These are phyloP conservation scores for Thymus mandschuricus DNA, from an alignment of 257 asterid genomes.

Conservation along the genomic window DNA sequence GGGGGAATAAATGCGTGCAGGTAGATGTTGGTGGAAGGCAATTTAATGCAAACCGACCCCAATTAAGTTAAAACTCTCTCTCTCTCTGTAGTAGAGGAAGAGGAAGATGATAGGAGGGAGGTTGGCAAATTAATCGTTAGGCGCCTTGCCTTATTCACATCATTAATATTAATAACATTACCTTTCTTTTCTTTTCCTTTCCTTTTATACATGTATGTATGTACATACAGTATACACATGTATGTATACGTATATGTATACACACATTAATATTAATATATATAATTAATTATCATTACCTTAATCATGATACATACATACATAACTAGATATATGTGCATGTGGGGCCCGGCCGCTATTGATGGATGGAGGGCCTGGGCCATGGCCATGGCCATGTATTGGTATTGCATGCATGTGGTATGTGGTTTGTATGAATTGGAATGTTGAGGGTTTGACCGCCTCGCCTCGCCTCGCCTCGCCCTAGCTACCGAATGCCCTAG, in stretches of 20 bases:
- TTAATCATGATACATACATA: background rate
- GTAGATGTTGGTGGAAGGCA: conserved; percentile 47
- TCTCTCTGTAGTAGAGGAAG: background rate
- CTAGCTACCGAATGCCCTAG: too few relatives aligned
- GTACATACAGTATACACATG: too few relatives aligned
- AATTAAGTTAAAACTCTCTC: background rate
- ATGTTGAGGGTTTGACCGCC: background rate
- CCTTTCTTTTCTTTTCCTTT: too few relatives aligned
- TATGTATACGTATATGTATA: too few relatives aligned
- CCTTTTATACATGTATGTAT: too few relatives aligned
- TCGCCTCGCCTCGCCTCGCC: background rate
- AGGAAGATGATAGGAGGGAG: conserved; percentile 4
- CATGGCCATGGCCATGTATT: too few relatives aligned
- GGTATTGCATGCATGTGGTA: too few relatives aligned
- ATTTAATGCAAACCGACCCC: conserved; percentile 53
- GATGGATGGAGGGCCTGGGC: too few relatives aligned
- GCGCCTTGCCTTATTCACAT: conserved; percentile 15
- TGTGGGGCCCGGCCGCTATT: too few relatives aligned
- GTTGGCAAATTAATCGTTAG: conserved; percentile 45
- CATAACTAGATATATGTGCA: background rate
- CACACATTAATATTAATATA: too few relatives aligned
- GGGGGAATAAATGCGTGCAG: conserved; percentile 39
- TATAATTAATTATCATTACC: too few relatives aligned
- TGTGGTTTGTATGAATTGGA: too few relatives aligned
- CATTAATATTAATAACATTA: background rate